phyloP scores from a whole-genome alignment of 2,329 filamentous ascomycete species.

The Stachybotrys chlorohalonatus region DNA sequence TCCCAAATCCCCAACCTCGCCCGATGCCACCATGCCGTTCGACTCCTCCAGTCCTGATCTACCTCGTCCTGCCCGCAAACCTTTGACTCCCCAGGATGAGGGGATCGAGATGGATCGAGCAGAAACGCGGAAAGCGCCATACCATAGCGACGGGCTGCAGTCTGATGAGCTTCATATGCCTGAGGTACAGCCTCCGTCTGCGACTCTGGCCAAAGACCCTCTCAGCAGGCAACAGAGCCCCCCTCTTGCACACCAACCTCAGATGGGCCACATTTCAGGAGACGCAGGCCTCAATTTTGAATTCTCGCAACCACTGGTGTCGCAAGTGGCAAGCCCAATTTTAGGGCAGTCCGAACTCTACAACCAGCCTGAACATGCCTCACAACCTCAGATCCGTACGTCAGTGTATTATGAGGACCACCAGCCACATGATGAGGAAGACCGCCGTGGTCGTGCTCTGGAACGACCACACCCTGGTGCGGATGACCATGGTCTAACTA shows the following conservation, averaged over 20 bases:
- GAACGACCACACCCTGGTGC: slow-evolving; percentile 16
- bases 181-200: slow-evolving; percentile 18
- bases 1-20: slow-evolving; percentile 27
- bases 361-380: slow-evolving; percentile 2
- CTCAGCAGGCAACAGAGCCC: slow-evolving; percentile 12
- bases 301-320: slow-evolving; percentile 20
- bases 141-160: slow-evolving; percentile 1
- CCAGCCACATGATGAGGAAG: slow-evolving; percentile 9
- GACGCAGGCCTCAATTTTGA: slow-evolving; percentile 23
- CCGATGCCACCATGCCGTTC: slow-evolving; percentile 26
- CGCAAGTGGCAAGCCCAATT: slow-evolving; percentile 8
- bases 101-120: neutral
- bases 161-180: slow-evolving; percentile 20
- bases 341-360: neutral
- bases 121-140: neutral
- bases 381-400: slow-evolving; percentile 17
- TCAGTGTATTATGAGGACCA: slow-evolving; percentile 24
- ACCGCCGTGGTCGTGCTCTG: slow-evolving; percentile 25
- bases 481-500: slow-evolving; percentile 32
- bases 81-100: neutral
- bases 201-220: slow-evolving; percentile 18
- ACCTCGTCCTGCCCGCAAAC: neutral
- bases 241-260: slow-evolving; percentile 9
- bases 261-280: slow-evolving; percentile 7
- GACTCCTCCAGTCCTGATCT: slow-evolving; percentile 4